These are phyloP conservation scores for Penicillium italicum DNA, from an alignment of 2,329 filamentous ascomycete genomes.

Conservation along the genomic window DNA sequence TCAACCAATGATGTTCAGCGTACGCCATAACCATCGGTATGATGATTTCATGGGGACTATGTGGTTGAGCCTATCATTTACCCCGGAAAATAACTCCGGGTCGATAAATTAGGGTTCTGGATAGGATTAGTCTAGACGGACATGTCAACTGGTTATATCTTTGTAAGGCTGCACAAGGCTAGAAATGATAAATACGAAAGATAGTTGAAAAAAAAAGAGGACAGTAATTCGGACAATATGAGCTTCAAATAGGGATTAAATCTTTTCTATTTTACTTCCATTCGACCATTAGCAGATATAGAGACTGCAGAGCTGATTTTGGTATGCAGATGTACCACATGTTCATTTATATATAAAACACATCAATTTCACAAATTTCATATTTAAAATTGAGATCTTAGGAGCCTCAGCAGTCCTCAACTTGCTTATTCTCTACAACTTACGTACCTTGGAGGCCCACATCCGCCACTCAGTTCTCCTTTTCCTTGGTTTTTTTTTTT, in stretches of 20 bases:
- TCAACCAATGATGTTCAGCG: neutral
- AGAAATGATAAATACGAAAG: too few species aligned
- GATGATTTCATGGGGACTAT: neutral
- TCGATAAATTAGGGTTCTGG: neutral
- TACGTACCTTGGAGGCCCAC: slow-evolving; percentile 10
- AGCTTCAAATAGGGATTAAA: too few species aligned
- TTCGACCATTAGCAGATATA: too few species aligned
- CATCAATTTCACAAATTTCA: too few species aligned
- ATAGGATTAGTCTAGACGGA: neutral
- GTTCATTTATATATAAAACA: too few species aligned
- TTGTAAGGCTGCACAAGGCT: too few species aligned
- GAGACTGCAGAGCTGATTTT: neutral
- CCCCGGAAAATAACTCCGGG: neutral
- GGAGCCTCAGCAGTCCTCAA: neutral
- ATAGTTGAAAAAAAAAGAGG: too few species aligned
- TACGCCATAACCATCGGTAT: neutral
- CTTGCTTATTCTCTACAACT: neutral
- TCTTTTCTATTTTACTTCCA: too few species aligned
- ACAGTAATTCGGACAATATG: too few species aligned
- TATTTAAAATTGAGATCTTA: neutral
- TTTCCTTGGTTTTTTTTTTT: slow-evolving; percentile 2
- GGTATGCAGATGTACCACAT: too few species aligned
- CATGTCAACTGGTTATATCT: neutral
- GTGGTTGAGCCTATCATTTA: neutral
- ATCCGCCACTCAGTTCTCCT: slow-evolving; percentile 9